Base-by-base conservation (phyloP, 495 filamentous ascomycete genomes). In the Thermothielavioides terrestris region DNA sequence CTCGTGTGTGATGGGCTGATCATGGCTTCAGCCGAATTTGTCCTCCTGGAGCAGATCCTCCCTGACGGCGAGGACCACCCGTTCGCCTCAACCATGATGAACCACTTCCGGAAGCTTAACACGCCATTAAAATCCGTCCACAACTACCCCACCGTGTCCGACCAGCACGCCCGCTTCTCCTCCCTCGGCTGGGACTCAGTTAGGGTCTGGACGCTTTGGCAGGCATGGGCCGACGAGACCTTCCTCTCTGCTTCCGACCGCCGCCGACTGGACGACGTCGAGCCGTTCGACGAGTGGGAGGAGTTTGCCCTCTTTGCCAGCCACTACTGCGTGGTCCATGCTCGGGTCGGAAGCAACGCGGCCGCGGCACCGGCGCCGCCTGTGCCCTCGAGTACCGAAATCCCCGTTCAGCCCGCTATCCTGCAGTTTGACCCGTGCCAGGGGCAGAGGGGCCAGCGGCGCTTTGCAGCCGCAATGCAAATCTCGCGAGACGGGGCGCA, bases 281-380 rank as follows among this genome's bases (percentile, higher is more conserved):
- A 95, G 62, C 81, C 83, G 17, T 95, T 96, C 62, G 90, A 96
- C 65, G 89, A 96, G 68, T 95, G 88, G 88, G 90, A 96, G 66
- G 90, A 96, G 54, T 88, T 95, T 62, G 86, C 85, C 11, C 68
- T 95, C 4, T 96, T 92, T 63, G 82, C 75, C 6, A 78, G 80
- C 42, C 90, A 95, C 68, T 94, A 95, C 67, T 91, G 90, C 54
- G 67, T 96, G 25, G 72, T 95, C 7, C 68, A 83, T 31, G 89
- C 88, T 5, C 66, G 47, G 28, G 58, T 54, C 12, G 50, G 46
- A 12, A 42, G 42, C 17, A 36, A 35, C 3, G 42, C 15, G 4
- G 42, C 22, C 4, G 35, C 38, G 10, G 21, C 22, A n/a, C 30
- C 46, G 4, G n/a, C 20, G 14, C 58, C 38, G 12, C 18, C 15